phyloP scores from a whole-genome alignment of 768 basidiomycete genomes.

The Sporobolomyces phaffii region DNA sequence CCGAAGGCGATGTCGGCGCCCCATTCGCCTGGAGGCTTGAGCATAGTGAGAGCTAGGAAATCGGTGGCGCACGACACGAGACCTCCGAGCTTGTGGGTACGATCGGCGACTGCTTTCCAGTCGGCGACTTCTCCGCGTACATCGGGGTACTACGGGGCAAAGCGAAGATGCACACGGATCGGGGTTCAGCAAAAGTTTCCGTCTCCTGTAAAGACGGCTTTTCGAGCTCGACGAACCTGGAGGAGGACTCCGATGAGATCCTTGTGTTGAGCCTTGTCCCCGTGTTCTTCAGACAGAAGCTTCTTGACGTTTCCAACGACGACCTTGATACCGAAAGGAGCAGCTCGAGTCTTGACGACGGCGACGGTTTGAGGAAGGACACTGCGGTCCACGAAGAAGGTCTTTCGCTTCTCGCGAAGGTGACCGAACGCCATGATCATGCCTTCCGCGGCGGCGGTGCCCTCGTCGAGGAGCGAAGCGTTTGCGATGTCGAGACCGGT shows the following conservation, averaged over 20 bases:
- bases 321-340: conserved; percentile 85
- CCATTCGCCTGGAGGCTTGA: conserved; percentile 97
- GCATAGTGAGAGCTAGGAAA: conserved; percentile 80
- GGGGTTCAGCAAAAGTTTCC: background rate
- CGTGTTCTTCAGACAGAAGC: conserved; percentile 34
- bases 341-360: conserved; percentile 82
- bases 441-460: conserved; percentile 42
- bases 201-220: too few species aligned
- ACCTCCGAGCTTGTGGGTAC: conserved; percentile 67
- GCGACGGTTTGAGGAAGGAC: conserved; percentile 84
- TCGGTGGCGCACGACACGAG: conserved; percentile 84
- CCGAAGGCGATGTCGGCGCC: conserved; percentile 93
- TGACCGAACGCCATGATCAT: conserved; percentile 84
- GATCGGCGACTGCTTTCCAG: conserved; percentile 60
- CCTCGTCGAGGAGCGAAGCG: conserved; percentile 86
- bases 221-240: conserved; percentile 2
- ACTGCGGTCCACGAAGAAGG: conserved; percentile 75
- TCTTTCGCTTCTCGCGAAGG: conserved; percentile 65
- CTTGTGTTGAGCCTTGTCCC: conserved; percentile 46
- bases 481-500: conserved; percentile 94
- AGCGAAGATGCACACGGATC: background rate
- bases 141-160: conserved; percentile 66
- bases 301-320: conserved; percentile 53
- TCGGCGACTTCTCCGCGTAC: conserved; percentile 76
- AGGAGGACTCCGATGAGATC: conserved; percentile 81